A percentile compares a stretch with the other conserved stretches of the same genome.
Conservation (phyloP, 768 basidiomycete species). For the Fistulinella prunicolor region DNA sequence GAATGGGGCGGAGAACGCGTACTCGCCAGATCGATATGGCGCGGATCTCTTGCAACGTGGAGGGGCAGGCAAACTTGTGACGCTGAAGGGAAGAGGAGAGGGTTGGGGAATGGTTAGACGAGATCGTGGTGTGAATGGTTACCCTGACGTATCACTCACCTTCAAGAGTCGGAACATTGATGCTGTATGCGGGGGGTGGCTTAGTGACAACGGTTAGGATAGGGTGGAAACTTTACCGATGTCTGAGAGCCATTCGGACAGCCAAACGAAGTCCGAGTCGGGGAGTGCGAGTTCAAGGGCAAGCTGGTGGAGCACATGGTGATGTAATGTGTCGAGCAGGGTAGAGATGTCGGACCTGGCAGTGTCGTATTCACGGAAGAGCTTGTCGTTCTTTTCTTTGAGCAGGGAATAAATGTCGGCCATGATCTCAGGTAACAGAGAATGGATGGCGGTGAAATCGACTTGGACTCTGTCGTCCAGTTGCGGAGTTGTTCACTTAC, state of each 20-base stretch:
- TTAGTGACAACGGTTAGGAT: neutral
- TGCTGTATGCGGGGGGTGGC: conserved; percentile 36
- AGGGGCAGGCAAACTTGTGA: conserved; percentile 62
- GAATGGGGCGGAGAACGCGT: conserved; percentile 38
- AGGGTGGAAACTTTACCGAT: conserved; percentile 47
- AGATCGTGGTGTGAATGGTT: too few species aligned
- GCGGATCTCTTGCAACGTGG: conserved; percentile 57
- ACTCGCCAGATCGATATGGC: conserved; percentile 56
- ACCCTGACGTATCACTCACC: too few species aligned
- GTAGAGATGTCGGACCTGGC: conserved; percentile 45
- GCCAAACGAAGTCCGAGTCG: conserved; percentile 47
- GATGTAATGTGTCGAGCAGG: conserved; percentile 50
- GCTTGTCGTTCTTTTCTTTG: too few species aligned
- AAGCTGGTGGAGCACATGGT: conserved; percentile 59
- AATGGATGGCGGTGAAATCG: too few species aligned
- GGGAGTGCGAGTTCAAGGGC: conserved; percentile 54
- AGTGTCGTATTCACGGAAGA: too few species aligned
- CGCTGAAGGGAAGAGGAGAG: conserved; percentile 39
- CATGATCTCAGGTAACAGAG: too few species aligned
- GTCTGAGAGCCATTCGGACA: conserved; percentile 63
- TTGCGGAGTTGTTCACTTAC: too few species aligned
- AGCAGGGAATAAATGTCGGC: too few species aligned
- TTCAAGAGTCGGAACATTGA: conserved; percentile 60
- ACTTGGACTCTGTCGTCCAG: too few species aligned
- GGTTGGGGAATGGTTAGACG: too few species aligned